These are phyloP conservation scores for Syzygium aqueum DNA, from an alignment of 345 rosid species.

Conservation along the genomic window DNA sequence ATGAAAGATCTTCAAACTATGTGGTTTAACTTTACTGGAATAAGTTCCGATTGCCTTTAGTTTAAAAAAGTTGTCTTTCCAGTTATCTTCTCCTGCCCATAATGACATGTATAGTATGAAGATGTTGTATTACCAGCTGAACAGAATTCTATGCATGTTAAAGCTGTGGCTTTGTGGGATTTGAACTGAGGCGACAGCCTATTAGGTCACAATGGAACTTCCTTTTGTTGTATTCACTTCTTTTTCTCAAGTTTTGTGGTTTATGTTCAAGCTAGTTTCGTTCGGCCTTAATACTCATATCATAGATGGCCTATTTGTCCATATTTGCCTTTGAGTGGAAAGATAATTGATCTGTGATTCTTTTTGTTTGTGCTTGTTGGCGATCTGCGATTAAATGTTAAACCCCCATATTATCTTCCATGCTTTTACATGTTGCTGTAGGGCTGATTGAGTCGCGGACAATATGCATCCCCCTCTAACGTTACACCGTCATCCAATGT, in stretches of 20 bases:
- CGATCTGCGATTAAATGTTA: background rate
- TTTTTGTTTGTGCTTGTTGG: background rate
- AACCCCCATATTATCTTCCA: background rate
- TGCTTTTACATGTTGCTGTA: background rate
- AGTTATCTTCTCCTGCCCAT: background rate
- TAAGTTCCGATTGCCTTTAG: background rate
- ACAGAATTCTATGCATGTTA: background rate
- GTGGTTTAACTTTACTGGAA: background rate
- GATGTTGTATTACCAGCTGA: background rate
- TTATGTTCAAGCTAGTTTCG: background rate
- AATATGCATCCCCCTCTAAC: slow-evolving; percentile 96
- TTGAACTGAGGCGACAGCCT: background rate
- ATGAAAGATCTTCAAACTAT: background rate
- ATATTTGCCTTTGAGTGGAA: background rate
- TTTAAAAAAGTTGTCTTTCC: background rate
- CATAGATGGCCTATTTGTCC: background rate
- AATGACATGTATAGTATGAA: background rate
- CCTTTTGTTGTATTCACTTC: background rate
- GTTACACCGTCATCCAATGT: slow-evolving; percentile 86
- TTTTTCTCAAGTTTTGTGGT: background rate
- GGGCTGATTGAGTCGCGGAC: background rate
- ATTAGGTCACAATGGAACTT: background rate
- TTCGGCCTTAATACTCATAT: background rate
- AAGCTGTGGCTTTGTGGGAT: background rate
- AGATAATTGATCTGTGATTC: background rate